These are phyloP conservation scores for Lentinula edodes DNA, from an alignment of 768 basidiomycete species.

Conservation along the genomic window DNA sequence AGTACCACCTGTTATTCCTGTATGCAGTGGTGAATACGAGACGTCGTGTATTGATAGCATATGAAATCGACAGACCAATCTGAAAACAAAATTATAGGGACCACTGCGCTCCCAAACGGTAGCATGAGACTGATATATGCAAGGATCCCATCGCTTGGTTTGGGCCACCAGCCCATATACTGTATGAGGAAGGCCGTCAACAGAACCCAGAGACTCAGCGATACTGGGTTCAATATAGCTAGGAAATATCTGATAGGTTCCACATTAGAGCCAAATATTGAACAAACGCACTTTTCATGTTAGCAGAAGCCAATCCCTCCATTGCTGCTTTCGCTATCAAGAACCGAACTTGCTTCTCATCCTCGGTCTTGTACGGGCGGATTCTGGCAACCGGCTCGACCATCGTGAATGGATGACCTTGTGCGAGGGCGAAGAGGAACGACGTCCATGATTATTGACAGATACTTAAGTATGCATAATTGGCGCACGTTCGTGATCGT, in stretches of 20 bases:
- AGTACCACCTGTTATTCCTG: slow-evolving; percentile 68
- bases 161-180: slow-evolving; percentile 66
- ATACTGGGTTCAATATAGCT: slow-evolving; percentile 54
- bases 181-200: slow-evolving; percentile 55
- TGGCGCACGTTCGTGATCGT: neutral
- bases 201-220: slow-evolving; percentile 54
- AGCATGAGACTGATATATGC: slow-evolving; percentile 60
- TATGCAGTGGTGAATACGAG: neutral
- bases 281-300: slow-evolving; percentile 44
- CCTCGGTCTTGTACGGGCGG: slow-evolving; percentile 42
- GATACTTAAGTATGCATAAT: neutral
- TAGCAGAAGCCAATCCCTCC: slow-evolving; percentile 65
- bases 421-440: neutral
- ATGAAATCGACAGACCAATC: slow-evolving; percentile 53
- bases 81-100: slow-evolving; percentile 58
- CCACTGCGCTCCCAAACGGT: slow-evolving; percentile 55
- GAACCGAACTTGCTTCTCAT: slow-evolving; percentile 61
- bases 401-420: slow-evolving; percentile 22
- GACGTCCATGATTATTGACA: neutral
- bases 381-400: slow-evolving; percentile 41
- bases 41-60: neutral
- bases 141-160: slow-evolving; percentile 31
- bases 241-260: slow-evolving; percentile 4
- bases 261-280: neutral
- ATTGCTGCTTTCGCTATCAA: slow-evolving; percentile 59